Evolutionary conservation across 345 rosid genomes (phyloP).

Genomic region (Salix exigua): DNA sequence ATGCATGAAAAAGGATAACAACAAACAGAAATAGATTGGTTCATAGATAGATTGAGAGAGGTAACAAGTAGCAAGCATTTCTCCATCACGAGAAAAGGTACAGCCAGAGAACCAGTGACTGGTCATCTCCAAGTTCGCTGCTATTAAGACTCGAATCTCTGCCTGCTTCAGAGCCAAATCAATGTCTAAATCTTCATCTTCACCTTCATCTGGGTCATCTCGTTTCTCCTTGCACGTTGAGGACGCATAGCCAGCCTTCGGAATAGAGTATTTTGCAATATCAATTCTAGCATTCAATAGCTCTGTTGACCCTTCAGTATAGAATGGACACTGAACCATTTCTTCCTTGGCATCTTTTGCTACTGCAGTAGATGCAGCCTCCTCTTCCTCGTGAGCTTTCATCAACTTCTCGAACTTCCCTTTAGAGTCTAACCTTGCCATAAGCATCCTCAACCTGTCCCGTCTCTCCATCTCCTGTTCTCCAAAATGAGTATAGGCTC

Average conservation of each 20-base stretch:
- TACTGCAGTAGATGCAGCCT: conserved; percentile 47
- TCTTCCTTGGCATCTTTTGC: conserved; percentile 62
- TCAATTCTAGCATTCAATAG: conserved; percentile 68
- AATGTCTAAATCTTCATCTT: conserved; percentile 79
- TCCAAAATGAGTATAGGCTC: conserved; percentile 95
- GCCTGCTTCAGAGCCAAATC: conserved; percentile 71
- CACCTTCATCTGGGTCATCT: conserved; percentile 90
- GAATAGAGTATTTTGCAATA: conserved; percentile 68
- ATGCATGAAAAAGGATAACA: not conserved
- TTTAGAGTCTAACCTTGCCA: conserved; percentile 80
- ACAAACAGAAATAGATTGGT: not conserved
- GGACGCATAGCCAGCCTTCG: conserved; percentile 69
- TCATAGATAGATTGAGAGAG: conserved; percentile 16
- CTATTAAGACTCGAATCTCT: conserved; percentile 65
- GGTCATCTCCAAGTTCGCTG: conserved; percentile 84
- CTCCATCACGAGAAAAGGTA: conserved; percentile 78
- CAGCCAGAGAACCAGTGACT: conserved; percentile 77
- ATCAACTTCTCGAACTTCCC: conserved; percentile 80
- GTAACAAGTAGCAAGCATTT: conserved; percentile 85
- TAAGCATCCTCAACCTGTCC: conserved; percentile 74
- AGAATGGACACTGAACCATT: conserved; percentile 67
- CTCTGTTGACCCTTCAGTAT: conserved; percentile 71
- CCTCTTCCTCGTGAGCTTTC: conserved; percentile 87
- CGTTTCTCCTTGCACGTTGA: conserved; percentile 65
- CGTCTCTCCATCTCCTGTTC: conserved; percentile 97